Conservation (phyloP, 352 stramenopile genomes). For the Plasmopara halstedii region DNA sequence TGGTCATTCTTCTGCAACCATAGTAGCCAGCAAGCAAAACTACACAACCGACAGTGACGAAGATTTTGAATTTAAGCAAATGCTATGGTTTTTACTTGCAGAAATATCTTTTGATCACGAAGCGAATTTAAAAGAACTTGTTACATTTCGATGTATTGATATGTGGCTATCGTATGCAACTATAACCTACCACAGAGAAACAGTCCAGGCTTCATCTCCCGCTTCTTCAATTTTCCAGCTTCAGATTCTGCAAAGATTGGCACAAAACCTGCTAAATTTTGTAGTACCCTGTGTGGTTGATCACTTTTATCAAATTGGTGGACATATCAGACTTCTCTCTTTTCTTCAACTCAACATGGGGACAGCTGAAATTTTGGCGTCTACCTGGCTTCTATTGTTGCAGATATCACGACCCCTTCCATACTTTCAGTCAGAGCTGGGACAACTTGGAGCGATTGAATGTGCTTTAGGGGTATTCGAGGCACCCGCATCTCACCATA, state of each 20-base stretch:
- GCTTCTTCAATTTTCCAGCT: slow-evolving; percentile 45
- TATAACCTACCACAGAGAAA: slow-evolving; percentile 1
- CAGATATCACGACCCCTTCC: slow-evolving; percentile 28
- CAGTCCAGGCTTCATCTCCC: slow-evolving; percentile 4
- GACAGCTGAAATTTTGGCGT: slow-evolving; percentile 31
- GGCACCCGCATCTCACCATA: slow-evolving; percentile 35
- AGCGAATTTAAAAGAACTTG: slow-evolving; percentile 44
- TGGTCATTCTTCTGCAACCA: slow-evolving; percentile 18
- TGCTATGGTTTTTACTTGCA: slow-evolving; percentile 58
- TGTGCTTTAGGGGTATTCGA: slow-evolving; percentile 41
- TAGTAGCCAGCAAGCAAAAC: slow-evolving; percentile 46
- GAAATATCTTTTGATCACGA: slow-evolving; percentile 42
- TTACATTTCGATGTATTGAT: slow-evolving; percentile 67
- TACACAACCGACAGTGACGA: slow-evolving; percentile 65
- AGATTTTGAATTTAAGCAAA: slow-evolving; percentile 81
- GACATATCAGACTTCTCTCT: slow-evolving; percentile 37
- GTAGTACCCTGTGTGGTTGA: slow-evolving; percentile 37
- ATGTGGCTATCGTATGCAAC: slow-evolving; percentile 52
- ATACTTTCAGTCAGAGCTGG: slow-evolving; percentile 42
- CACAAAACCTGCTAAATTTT: slow-evolving; percentile 51
- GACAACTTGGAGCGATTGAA: slow-evolving; percentile 39
- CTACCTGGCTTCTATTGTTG: slow-evolving; percentile 47
- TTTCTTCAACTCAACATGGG: slow-evolving; percentile 36
- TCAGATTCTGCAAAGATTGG: slow-evolving; percentile 46
- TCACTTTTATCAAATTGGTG: slow-evolving; percentile 50